These are phyloP conservation scores for Mucor lusitanicus DNA, from an alignment of 371 early-diverging fungal species.

Conservation along the genomic window DNA sequence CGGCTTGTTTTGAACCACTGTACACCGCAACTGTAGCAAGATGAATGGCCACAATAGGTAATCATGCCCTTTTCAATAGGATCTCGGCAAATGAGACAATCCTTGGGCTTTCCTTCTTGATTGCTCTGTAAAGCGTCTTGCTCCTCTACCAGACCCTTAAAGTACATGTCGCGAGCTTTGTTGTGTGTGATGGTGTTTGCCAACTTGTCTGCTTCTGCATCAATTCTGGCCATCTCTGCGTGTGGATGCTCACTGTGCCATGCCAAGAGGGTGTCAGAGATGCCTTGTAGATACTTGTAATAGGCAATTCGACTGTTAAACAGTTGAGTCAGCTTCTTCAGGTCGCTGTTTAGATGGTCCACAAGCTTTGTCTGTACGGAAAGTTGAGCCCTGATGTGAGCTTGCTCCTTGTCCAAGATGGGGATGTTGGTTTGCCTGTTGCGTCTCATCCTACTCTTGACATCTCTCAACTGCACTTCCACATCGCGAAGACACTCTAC, in stretches of 20 bases:
- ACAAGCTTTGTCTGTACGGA: slow-evolving; percentile 28
- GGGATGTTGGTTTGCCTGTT: not conserved
- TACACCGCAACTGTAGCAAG: slow-evolving; percentile 32
- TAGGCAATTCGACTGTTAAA: slow-evolving; percentile 57
- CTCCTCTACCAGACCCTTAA: slow-evolving; percentile 38
- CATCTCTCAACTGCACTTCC: not conserved
- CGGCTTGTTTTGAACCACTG: slow-evolving; percentile 29
- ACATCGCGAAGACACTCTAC: slow-evolving; percentile 14
- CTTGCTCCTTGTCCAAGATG: not conserved
- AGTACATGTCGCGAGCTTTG: slow-evolving; percentile 40
- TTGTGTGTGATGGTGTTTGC: slow-evolving; percentile 28
- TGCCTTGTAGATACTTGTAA: slow-evolving; percentile 55
- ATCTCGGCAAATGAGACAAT: slow-evolving; percentile 61
- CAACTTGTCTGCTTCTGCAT: slow-evolving; percentile 27
- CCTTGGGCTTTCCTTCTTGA: slow-evolving; percentile 8
- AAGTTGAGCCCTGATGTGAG: not conserved
- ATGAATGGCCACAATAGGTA: slow-evolving; percentile 55
- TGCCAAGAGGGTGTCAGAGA: slow-evolving; percentile 50
- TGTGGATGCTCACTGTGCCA: slow-evolving; percentile 33
- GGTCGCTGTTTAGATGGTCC: slow-evolving; percentile 36
- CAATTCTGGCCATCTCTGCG: slow-evolving; percentile 24
- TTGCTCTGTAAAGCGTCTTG: slow-evolving; percentile 15
- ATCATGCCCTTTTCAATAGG: slow-evolving; percentile 55
- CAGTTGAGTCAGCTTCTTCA: slow-evolving; percentile 32
- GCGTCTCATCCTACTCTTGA: not conserved